These are phyloP conservation scores for Stenogyne calaminthoides DNA, from an alignment of 305 asterid genomes.

Conservation along the genomic window DNA sequence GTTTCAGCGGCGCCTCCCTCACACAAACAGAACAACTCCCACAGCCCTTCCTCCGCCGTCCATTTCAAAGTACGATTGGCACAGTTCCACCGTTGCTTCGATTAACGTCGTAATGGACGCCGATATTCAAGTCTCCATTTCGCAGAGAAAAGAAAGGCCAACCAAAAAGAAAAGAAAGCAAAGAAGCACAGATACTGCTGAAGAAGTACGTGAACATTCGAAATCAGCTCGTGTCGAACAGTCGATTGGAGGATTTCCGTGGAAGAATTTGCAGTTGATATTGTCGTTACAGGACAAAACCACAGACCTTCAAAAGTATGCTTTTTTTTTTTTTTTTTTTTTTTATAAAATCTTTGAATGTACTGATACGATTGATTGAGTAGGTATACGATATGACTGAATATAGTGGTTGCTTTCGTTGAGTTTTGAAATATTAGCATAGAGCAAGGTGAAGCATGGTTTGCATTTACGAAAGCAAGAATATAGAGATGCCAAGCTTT, in stretches of 20 bases:
- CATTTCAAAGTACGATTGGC: background rate
- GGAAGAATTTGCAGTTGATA: constrained; percentile 72
- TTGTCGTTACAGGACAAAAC: constrained; percentile 56
- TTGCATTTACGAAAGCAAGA: background rate
- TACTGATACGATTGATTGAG: background rate
- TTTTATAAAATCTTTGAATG: background rate
- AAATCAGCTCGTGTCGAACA: constrained; percentile 43
- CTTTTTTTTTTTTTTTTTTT: background rate
- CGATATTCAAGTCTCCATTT: background rate
- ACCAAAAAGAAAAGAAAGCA: constrained; percentile 60
- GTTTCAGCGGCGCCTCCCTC: constrained; percentile 19
- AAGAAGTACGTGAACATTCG: constrained; percentile 34
- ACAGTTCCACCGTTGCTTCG: background rate
- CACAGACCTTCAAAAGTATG: constrained; percentile 49
- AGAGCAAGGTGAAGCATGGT: background rate
- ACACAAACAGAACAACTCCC: background rate
- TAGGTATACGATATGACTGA: background rate
- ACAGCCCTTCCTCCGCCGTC: constrained; percentile 1
- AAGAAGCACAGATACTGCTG: constrained; percentile 28
- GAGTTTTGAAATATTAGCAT: constrained; percentile 7
- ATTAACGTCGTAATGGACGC: constrained; percentile 23
- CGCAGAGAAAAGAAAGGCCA: constrained; percentile 15
- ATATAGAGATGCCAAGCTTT: background rate
- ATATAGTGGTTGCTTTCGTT: background rate
- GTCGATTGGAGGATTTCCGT: constrained; percentile 39